Evolutionary conservation across 352 stramenopile species (phyloP), one percentile per base, ranked within the genome.

Genomic region (Salisapilia sapeloensis): DNA sequence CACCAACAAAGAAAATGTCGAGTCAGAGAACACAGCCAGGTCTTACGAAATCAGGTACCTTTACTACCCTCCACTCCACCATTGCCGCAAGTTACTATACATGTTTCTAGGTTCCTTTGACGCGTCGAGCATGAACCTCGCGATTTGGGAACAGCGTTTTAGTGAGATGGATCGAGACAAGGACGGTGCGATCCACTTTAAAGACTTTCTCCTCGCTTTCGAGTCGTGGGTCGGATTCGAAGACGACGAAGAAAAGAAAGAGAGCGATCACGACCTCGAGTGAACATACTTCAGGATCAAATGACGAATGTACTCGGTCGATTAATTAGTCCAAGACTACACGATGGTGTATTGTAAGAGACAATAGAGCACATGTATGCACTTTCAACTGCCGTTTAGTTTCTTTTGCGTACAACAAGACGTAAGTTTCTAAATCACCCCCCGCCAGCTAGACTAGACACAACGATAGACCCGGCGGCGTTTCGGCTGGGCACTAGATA

Each of bases 181-280:
- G 25, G 72, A 90, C 42, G 78, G 76, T 13, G 64, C 53, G 16
- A 89, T 90, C 37, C 74, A 87, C 11, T 91, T 89, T 42, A 87
- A 85, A 35, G 78, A 93, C 42, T 93, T 93, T 38, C 56, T 92
- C 29, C 72, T 84, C 53, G 74, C 75, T 12, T 91, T 90, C 35
- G 69, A 81, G 32, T 84, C 69, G 6, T 92, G 75, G 72, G 66
- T 91, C 11, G 76, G 75, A 10, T 53, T 86, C 4, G 70, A 90
- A 30, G 71, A 84, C 26, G 65, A 79, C 4, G 60, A 82, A 8
- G 46, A 19, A 8, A 26, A 45, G 2, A 38, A 45, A 4, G 32
- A 27, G n/a, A n/a, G n/a, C n/a, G n/a, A n/a, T n/a, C n/a, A n/a
- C n/a, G n/a, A n/a, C 16, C n/a, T 42, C 24, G n/a, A 23, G 17